These are phyloP conservation scores for Globisporangium orthogonon DNA, from an alignment of 352 stramenopile species.

Conservation along the genomic window DNA sequence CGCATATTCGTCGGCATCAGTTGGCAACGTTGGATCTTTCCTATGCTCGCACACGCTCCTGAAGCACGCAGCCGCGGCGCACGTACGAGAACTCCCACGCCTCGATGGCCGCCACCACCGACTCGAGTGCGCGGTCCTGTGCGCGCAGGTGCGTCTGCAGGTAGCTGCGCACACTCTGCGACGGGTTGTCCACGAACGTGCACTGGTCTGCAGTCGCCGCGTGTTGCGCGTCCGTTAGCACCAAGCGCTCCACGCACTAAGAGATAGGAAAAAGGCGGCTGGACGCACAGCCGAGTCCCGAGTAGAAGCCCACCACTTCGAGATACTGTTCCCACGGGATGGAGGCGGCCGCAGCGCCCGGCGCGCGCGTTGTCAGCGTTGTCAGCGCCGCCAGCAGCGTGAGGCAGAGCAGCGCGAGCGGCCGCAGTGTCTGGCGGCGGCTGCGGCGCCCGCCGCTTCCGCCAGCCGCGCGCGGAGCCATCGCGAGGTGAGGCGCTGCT, in stretches of 20 bases:
- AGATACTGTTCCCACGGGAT: conserved; percentile 21
- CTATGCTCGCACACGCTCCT: too few species aligned
- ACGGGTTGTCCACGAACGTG: conserved; percentile 64
- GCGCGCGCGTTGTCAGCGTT: background rate
- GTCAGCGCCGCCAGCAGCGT: background rate
- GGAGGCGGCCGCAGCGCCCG: conserved; percentile 1
- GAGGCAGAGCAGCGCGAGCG: conserved; percentile 1
- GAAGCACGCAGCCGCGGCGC: too few species aligned
- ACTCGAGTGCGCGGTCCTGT: conserved; percentile 59
- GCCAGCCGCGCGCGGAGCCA: background rate
- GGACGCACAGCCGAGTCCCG: conserved; percentile 42
- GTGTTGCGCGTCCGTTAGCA: background rate
- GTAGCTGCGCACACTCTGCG: conserved; percentile 45
- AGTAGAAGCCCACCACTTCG: conserved; percentile 38
- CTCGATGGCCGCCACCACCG: conserved; percentile 64
- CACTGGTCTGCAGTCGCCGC: conserved; percentile 44
- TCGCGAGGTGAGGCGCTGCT: background rate
- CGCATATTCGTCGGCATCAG: background rate
- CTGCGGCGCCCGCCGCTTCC: background rate
- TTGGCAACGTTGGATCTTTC: too few species aligned
- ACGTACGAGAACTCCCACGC: conserved; percentile 78
- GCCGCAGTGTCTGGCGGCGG: background rate
- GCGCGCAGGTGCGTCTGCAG: conserved; percentile 55
- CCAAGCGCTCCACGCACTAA: background rate
- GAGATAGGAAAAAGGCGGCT: background rate